These are phyloP conservation scores for Fusarium decemcellulare DNA, from an alignment of 2,329 filamentous ascomycete genomes.

Conservation along the genomic window DNA sequence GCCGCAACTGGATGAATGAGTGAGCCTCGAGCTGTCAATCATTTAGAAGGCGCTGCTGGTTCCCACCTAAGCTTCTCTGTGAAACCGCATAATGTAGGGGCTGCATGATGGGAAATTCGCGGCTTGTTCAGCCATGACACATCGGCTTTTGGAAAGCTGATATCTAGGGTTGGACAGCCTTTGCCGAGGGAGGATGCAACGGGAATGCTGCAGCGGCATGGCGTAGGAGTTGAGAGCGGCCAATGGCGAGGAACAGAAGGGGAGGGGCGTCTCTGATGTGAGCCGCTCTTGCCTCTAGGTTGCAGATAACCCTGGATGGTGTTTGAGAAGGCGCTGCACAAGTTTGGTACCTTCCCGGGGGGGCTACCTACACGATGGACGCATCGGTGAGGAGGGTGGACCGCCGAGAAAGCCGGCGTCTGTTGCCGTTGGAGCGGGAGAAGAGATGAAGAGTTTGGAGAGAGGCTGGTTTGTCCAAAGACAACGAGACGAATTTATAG, in stretches of 20 bases:
- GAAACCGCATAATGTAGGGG: constrained; percentile 26
- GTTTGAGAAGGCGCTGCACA: constrained; percentile 33
- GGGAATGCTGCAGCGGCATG: neutral
- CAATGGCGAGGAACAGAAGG: constrained; percentile 19
- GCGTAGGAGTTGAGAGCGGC: constrained; percentile 3
- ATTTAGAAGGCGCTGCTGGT: neutral
- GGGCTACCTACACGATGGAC: constrained; percentile 8
- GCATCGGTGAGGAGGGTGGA: constrained; percentile 31
- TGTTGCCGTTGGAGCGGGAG: constrained; percentile 4
- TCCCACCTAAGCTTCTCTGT: constrained; percentile 23
- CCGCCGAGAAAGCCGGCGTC: constrained; percentile 4
- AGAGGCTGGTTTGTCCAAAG: neutral
- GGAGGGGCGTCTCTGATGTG: constrained; percentile 12
- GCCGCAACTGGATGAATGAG: neutral
- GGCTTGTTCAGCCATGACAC: constrained; percentile 24
- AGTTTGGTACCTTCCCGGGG: constrained; percentile 7
- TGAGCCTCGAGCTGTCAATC: neutral
- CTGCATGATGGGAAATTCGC: constrained; percentile 27
- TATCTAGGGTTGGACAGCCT: constrained; percentile 6
- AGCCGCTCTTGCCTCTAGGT: constrained; percentile 29
- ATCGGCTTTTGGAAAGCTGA: constrained; percentile 22
- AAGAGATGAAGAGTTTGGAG: neutral
- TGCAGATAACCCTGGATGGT: constrained; percentile 20
- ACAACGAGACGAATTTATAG: constrained; percentile 30
- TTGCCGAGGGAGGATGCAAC: constrained; percentile 14